Conservation (phyloP, 140 eudicot species). For the Flaveria floridana region DNA sequence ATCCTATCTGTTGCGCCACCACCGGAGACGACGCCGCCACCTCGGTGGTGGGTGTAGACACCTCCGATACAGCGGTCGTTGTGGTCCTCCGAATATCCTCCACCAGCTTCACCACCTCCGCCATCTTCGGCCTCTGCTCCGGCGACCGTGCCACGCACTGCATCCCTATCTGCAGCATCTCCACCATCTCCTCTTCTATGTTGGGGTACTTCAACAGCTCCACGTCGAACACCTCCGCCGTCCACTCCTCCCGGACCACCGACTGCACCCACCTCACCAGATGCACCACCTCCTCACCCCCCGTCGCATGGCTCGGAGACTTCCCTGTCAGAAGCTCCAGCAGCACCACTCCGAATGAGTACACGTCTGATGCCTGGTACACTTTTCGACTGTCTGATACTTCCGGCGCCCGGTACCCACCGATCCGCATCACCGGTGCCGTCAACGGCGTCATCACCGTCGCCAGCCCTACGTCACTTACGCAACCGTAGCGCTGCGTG, state of each 20-base stretch:
- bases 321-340: constrained; percentile 91
- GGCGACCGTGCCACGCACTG: constrained; percentile 70
- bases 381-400: constrained; percentile 67
- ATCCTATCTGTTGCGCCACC: constrained; percentile 47
- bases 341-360: constrained; percentile 75
- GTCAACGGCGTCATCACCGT: constrained; percentile 52
- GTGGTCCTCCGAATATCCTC: constrained; percentile 62
- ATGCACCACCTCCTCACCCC: constrained; percentile 73
- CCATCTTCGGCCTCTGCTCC: constrained; percentile 82
- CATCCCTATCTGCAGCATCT: constrained; percentile 85
- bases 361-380: constrained; percentile 73
- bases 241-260: constrained; percentile 96
- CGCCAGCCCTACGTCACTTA: constrained; percentile 77
- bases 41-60: constrained; percentile 35
- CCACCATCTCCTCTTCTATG: constrained; percentile 89
- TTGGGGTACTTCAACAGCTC: constrained; percentile 71
- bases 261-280: constrained; percentile 92
- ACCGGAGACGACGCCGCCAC: constrained; percentile 28
- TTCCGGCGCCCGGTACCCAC: constrained; percentile 89
- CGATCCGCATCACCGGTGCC: constrained; percentile 48
- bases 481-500: constrained; percentile 56
- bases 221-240: constrained; percentile 90
- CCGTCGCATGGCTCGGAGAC: constrained; percentile 61
- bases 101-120: constrained; percentile 64
- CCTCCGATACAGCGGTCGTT: constrained; percentile 27